Percentiles rank a stretch among this genome's conserved stretches.
phyloP scores from a whole-genome alignment of 2,329 filamentous ascomycete genomes.

The Colletotrichum siamense region DNA sequence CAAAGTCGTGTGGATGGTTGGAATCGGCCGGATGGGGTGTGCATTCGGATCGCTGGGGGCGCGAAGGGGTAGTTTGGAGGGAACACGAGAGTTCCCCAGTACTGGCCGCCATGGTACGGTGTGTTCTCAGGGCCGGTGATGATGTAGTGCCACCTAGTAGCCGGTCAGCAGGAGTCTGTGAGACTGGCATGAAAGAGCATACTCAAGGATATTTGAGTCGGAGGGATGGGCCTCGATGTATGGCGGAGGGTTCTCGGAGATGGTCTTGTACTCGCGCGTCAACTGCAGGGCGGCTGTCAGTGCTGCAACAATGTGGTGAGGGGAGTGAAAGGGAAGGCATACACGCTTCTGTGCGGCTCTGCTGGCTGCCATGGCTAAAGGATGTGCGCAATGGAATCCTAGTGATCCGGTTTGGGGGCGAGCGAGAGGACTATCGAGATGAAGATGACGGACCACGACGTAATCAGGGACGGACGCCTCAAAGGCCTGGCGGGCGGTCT shows the following conservation, averaged over 20 bases:
- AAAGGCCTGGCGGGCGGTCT: neutral
- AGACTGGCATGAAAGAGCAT: slow-evolving; percentile 29
- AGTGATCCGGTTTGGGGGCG: neutral
- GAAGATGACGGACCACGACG: slow-evolving; percentile 7
- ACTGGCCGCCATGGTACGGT: slow-evolving; percentile 93
- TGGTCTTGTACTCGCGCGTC: slow-evolving; percentile 68
- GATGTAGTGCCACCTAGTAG: slow-evolving; percentile 85
- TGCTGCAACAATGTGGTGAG: neutral
- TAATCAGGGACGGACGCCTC: slow-evolving; percentile 16
- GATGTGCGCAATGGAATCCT: neutral
- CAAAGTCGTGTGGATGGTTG: slow-evolving; percentile 91
- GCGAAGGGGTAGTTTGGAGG: slow-evolving; percentile 97
- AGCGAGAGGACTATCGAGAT: neutral
- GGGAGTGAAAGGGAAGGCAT: slow-evolving; percentile 30
- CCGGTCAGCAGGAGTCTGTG: slow-evolving; percentile 3
- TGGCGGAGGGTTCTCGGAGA: slow-evolving; percentile 78
- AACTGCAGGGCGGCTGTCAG: slow-evolving; percentile 46
- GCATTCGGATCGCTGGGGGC: slow-evolving; percentile 97
- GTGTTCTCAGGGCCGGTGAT: slow-evolving; percentile 94
- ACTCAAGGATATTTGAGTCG: slow-evolving; percentile 91
- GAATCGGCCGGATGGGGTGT: slow-evolving; percentile 95
- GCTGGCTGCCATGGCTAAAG: slow-evolving; percentile 64
- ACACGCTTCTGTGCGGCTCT: slow-evolving; percentile 76
- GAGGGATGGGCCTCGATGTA: slow-evolving; percentile 91
- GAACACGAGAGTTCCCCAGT: slow-evolving; percentile 97